Evolutionary conservation across 768 basidiomycete species (phyloP).

Genomic region (Hortiboletus flavorubellus): DNA sequence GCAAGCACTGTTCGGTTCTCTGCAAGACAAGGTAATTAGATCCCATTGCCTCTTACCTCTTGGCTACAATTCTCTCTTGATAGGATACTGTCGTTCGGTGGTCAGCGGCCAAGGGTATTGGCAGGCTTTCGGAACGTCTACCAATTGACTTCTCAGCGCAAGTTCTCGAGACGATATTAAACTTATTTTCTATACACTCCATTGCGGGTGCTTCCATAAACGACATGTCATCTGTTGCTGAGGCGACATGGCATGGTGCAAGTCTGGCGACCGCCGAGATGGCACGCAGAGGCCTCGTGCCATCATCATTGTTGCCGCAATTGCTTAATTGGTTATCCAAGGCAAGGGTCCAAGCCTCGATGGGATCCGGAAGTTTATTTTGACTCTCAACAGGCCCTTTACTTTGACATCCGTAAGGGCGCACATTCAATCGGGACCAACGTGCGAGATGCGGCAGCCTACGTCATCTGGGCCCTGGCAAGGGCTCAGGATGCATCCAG

Average conservation of each 20-base stretch:
- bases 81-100: slow-evolving; percentile 95
- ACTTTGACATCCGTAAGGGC: slow-evolving; percentile 89
- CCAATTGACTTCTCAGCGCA: slow-evolving; percentile 73
- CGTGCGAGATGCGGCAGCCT: slow-evolving; percentile 92
- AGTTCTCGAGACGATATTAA: slow-evolving; percentile 76
- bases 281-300: slow-evolving; percentile 75
- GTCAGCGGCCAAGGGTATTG: slow-evolving; percentile 90
- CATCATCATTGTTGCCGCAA: slow-evolving; percentile 51
- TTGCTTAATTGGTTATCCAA: slow-evolving; percentile 80
- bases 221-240: slow-evolving; percentile 73
- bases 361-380: slow-evolving; percentile 11
- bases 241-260: slow-evolving; percentile 93
- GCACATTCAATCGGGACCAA: slow-evolving; percentile 92
- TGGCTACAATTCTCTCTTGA: background rate
- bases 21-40: slow-evolving; percentile 77
- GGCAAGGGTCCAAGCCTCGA: slow-evolving; percentile 38
- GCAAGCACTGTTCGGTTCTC: slow-evolving; percentile 63
- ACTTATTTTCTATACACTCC: slow-evolving; percentile 74
- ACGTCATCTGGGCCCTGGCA: slow-evolving; percentile 93
- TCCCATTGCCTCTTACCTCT: background rate
- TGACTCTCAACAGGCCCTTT: slow-evolving; percentile 60
- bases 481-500: slow-evolving; percentile 62
- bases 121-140: slow-evolving; percentile 78
- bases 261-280: slow-evolving; percentile 91
- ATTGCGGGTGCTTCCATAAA: slow-evolving; percentile 59